Evolutionary conservation across 2,329 filamentous ascomycete species (phyloP).

Genomic region (Verruconis gallopava): DNA sequence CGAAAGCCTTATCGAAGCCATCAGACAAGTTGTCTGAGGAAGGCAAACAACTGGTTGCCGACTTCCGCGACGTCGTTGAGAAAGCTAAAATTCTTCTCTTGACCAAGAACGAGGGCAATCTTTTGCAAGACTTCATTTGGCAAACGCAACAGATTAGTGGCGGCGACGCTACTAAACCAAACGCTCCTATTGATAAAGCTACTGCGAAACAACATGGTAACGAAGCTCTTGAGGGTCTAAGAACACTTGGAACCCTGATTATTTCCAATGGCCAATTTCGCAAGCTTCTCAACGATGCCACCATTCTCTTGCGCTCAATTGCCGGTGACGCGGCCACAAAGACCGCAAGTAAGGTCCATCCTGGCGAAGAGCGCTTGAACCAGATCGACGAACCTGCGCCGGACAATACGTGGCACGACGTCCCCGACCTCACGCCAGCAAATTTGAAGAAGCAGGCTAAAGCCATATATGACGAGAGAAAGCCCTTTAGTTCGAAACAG

Average conservation of each 20-base stretch:
- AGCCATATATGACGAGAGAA: constrained; percentile 42
- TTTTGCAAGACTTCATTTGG: constrained; percentile 96
- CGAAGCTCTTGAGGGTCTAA: constrained; percentile 69
- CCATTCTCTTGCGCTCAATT: constrained; percentile 74
- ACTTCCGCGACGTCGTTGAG: constrained; percentile 67
- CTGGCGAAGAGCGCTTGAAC: constrained; percentile 59
- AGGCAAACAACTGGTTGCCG: constrained; percentile 63
- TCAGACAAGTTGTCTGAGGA: constrained; percentile 69
- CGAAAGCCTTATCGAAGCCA: constrained; percentile 55
- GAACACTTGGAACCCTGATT: constrained; percentile 75
- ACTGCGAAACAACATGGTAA: constrained; percentile 71
- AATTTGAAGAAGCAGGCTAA: constrained; percentile 57
- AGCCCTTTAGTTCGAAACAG: constrained; percentile 43
- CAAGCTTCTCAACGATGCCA: constrained; percentile 74
- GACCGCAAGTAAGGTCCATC: constrained; percentile 61
- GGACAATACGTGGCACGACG: constrained; percentile 89
- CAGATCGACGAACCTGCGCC: constrained; percentile 75
- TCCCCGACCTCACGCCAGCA: constrained; percentile 60
- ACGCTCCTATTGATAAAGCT: constrained; percentile 60
- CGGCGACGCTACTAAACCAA: constrained; percentile 47
- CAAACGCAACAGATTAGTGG: constrained; percentile 66
- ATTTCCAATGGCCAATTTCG: constrained; percentile 95
- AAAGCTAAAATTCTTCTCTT: constrained; percentile 75
- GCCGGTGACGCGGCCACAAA: constrained; percentile 78
- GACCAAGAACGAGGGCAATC: constrained; percentile 87